Evolutionary conservation across 2,329 filamentous ascomycete genomes (phyloP).

Genomic region (Paraphoma chrysanthemicola): DNA sequence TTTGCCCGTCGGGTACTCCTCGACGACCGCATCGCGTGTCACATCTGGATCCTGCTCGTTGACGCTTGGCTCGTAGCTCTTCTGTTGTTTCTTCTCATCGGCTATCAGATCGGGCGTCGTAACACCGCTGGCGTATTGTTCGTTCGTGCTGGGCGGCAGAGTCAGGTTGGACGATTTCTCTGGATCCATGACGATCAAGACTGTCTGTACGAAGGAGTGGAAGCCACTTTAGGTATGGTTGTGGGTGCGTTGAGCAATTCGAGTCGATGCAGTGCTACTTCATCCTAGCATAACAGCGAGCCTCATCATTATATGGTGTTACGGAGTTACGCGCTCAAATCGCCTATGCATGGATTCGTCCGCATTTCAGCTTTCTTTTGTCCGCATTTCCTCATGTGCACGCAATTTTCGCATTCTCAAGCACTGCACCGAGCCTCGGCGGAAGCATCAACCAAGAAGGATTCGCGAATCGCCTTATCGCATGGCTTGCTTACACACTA

Average conservation of each 20-base stretch:
- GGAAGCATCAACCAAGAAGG: not conserved
- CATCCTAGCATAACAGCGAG: not conserved
- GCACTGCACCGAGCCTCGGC: not conserved
- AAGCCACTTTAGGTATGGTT: too few species aligned
- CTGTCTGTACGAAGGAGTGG: too few species aligned
- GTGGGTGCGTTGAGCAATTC: not conserved
- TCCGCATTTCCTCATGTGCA: not conserved
- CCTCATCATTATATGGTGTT: not conserved
- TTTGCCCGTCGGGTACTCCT: not conserved
- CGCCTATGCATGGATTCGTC: not conserved
- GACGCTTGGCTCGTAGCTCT: not conserved
- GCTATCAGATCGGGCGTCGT: not conserved
- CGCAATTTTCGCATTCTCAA: not conserved
- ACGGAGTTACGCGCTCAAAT: not conserved
- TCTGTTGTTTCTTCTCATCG: slow-evolving; percentile 1
- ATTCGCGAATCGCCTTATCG: not conserved
- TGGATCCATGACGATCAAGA: not conserved
- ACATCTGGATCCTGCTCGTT: not conserved
- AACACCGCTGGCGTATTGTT: not conserved
- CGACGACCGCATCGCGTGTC: not conserved
- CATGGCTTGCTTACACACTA: not conserved
- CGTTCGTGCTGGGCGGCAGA: not conserved
- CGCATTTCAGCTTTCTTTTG: not conserved
- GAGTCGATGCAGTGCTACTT: not conserved
- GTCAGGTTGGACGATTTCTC: slow-evolving; percentile 1